Conservation (phyloP, 148 eudicot species). For the Talinum fruticosum region DNA sequence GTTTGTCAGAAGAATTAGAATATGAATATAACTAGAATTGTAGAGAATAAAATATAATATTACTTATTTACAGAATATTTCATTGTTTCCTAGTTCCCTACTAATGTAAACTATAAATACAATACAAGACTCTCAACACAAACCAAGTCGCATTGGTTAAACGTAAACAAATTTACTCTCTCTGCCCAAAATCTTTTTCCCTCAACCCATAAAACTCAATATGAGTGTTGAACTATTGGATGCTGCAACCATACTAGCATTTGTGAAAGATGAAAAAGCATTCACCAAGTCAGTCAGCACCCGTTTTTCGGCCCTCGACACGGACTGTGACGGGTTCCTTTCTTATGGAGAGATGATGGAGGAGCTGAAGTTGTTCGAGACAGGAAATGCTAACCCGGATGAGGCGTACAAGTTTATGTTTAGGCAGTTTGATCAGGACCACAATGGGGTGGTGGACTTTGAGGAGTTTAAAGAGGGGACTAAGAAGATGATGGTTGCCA, state of each 20-base stretch:
- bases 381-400: not conserved
- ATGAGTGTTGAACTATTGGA: constrained; percentile 3
- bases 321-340: not conserved
- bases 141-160: too few species aligned
- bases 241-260: not conserved
- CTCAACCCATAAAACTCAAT: not conserved
- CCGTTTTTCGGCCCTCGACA: not conserved
- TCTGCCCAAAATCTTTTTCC: too few species aligned
- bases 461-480: constrained; percentile 1
- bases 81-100: not conserved
- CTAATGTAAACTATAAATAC: not conserved
- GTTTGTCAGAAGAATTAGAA: not conserved
- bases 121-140: not conserved
- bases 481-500: not conserved
- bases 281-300: not conserved
- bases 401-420: not conserved
- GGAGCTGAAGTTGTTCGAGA: not conserved
- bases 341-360: not conserved
- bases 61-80: too few species aligned
- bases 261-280: not conserved
- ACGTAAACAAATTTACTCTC: too few species aligned
- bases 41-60: too few species aligned
- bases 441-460: not conserved
- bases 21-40: not conserved
- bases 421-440: not conserved